Conservation (phyloP, 164 flowering plant genomes). For the Magnolia changhungtana region DNA sequence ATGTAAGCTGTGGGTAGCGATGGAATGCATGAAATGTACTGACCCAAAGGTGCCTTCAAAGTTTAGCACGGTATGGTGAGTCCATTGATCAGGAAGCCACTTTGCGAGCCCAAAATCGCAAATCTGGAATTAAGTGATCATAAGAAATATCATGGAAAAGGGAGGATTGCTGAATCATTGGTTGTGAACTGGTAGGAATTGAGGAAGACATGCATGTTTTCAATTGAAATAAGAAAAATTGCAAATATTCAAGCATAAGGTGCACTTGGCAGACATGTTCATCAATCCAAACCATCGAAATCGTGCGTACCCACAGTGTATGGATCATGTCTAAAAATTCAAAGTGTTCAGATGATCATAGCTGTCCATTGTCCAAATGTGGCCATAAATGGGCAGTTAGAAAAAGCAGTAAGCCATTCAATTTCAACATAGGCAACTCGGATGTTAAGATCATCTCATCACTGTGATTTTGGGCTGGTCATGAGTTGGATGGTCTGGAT, state of each 20-base stretch:
- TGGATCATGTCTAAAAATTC: no score
- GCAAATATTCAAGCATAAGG: neutral
- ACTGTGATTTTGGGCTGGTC: no score
- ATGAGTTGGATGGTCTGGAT: no score
- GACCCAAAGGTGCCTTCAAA: constrained; percentile 97
- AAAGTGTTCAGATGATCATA: no score
- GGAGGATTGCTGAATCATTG: neutral
- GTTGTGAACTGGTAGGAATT: neutral
- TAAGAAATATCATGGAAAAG: neutral
- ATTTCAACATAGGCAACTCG: no score
- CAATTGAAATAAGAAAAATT: no score
- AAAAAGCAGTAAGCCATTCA: no score
- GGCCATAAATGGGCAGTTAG: no score
- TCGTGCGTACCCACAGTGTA: neutral
- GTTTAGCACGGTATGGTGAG: constrained; percentile 69
- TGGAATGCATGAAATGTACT: constrained; percentile 18
- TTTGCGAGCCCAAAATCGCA: constrained; percentile 97
- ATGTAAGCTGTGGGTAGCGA: neutral
- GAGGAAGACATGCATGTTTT: no score
- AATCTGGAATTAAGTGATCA: constrained; percentile 46
- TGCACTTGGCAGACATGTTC: neutral
- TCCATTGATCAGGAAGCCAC: constrained; percentile 96
- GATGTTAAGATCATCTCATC: no score
- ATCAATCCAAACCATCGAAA: neutral
- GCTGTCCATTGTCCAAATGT: no score